A percentile compares a stretch with the other conserved stretches of the same genome.
phyloP scores from a whole-genome alignment of 257 asterid species.

The Nicotiana sylvestris region DNA sequence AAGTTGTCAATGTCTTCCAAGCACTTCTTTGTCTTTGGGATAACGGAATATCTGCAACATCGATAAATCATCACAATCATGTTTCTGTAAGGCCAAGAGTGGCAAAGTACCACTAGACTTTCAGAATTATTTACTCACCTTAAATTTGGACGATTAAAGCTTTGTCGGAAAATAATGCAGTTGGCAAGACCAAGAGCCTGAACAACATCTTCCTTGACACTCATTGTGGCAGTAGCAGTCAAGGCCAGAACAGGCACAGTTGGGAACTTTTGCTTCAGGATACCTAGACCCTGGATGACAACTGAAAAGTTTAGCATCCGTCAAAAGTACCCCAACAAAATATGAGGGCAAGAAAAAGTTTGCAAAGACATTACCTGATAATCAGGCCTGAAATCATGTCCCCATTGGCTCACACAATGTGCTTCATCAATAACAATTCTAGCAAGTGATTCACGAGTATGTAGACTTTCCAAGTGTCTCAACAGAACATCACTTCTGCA shows the following conservation, averaged over 20 bases:
- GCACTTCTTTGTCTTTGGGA: conserved; percentile 90
- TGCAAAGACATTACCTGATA: conserved; percentile 65
- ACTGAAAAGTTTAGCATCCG: conserved; percentile 27
- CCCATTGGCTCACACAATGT: conserved; percentile 99
- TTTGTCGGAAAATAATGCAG: conserved; percentile 89
- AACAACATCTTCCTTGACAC: conserved; percentile 99
- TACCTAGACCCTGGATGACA: conserved; percentile 76
- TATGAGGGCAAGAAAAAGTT: background rate
- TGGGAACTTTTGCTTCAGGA: conserved; percentile 89
- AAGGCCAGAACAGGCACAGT: conserved; percentile 85
- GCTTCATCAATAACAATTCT: conserved; percentile 99
- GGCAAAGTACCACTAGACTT: conserved; percentile 15
- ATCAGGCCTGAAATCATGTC: conserved; percentile 99
- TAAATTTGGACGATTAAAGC: conserved; percentile 93
- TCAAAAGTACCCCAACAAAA: conserved; percentile 10
- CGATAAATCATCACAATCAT: conserved; percentile 17
- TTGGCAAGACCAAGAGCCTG: conserved; percentile 96
- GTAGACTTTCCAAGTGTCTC: conserved; percentile 78
- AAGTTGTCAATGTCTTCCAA: conserved; percentile 75
- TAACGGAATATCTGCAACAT: conserved; percentile 80
- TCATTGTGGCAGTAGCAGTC: conserved; percentile 94
- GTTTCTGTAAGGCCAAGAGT: conserved; percentile 2
- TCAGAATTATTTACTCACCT: conserved; percentile 31
- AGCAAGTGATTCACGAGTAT: conserved; percentile 71
- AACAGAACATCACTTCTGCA: conserved; percentile 89